Evolutionary conservation across 768 basidiomycete genomes (phyloP).

Genomic region (Russula lepida): DNA sequence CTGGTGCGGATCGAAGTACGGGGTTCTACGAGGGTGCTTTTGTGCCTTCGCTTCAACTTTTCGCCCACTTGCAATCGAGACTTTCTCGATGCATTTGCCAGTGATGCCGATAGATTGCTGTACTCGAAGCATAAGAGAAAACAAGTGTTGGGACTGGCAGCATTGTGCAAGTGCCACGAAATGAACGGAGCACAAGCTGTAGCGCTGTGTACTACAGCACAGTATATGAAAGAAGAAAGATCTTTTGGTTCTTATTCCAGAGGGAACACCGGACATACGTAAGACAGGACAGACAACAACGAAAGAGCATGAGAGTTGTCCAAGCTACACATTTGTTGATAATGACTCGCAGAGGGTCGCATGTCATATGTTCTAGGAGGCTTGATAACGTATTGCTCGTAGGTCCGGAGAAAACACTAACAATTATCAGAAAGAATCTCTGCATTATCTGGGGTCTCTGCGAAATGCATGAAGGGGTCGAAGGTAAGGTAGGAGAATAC

Average conservation of each 20-base stretch:
- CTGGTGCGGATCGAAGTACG: neutral
- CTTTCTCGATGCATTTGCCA: neutral
- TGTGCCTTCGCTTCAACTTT: neutral
- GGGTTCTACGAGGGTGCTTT: neutral
- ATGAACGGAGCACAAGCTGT: neutral
- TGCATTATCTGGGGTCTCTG: conserved; percentile 7
- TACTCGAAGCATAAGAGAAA: neutral
- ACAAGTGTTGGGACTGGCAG: neutral
- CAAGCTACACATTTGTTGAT: no score
- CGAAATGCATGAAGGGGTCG: neutral
- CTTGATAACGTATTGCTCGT: no score
- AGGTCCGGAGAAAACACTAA: no score
- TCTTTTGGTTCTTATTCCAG: no score
- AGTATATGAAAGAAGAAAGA: no score
- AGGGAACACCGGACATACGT: no score
- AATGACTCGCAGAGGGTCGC: no score
- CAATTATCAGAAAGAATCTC: no score
- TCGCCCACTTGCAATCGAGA: neutral
- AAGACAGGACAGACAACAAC: no score
- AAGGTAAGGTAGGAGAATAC: neutral
- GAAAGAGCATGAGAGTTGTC: no score
- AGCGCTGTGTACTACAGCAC: neutral
- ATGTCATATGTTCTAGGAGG: no score
- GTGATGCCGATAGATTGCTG: neutral
- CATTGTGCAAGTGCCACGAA: neutral